Conservation (phyloP, 1,284 basidiomycete genomes). For the Termitomyces sp. region DNA sequence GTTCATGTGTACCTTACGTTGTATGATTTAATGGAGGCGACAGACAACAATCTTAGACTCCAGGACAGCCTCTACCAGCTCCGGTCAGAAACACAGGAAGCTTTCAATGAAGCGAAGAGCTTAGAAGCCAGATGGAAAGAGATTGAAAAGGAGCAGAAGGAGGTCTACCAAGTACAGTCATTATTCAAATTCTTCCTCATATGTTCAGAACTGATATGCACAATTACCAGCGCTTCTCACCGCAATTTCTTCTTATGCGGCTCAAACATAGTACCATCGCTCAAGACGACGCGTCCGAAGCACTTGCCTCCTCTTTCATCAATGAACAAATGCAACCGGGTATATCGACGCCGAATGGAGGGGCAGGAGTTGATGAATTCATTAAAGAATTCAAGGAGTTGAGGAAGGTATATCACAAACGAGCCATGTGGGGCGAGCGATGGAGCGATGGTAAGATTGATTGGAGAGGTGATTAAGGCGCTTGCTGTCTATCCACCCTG, state of each 20-base stretch:
- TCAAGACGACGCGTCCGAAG: conserved; percentile 85
- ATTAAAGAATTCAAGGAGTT: conserved; percentile 82
- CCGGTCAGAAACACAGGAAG: conserved; percentile 74
- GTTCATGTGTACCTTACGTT: conserved; percentile 6
- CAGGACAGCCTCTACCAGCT: conserved; percentile 71
- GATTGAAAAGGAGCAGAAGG: conserved; percentile 79
- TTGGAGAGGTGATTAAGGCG: conserved; percentile 50
- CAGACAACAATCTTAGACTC: conserved; percentile 71
- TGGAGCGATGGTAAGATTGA: conserved; percentile 81
- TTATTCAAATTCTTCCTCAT: neutral
- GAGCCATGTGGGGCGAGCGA: conserved; percentile 82
- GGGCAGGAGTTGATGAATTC: conserved; percentile 78
- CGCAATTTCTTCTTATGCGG: conserved; percentile 82
- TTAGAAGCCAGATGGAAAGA: conserved; percentile 81
- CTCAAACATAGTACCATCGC: conserved; percentile 81
- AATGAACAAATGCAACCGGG: conserved; percentile 38
- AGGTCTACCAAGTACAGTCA: conserved; percentile 74
- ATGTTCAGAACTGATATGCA: neutral
- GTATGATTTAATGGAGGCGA: neutral
- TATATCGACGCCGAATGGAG: conserved; percentile 32
- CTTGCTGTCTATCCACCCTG: neutral
- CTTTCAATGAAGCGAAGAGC: conserved; percentile 78
- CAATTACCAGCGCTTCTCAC: conserved; percentile 63
- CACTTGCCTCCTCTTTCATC: conserved; percentile 75
- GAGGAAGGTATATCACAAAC: conserved; percentile 84